A percentile compares a stretch with the other conserved stretches of the same genome.
These are phyloP conservation scores for Chlamydomonas sphaeroides DNA, from an alignment of 139 green algal genomes.

Conservation along the genomic window DNA sequence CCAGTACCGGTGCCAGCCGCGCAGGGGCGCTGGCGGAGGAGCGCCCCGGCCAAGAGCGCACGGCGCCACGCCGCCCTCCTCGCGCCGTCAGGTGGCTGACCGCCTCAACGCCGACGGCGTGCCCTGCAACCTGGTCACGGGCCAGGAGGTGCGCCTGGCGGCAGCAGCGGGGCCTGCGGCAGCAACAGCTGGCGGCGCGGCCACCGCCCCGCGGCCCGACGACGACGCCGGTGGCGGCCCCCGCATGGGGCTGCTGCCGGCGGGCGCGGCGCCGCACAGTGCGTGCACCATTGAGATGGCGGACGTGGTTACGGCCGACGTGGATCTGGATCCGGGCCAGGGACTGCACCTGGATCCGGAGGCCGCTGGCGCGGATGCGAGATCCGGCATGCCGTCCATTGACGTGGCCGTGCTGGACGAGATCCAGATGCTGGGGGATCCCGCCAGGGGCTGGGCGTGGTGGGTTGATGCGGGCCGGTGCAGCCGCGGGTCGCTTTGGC, in stretches of 20 bases:
- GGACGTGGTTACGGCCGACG: conserved; percentile 26
- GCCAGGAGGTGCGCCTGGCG: conserved; percentile 87
- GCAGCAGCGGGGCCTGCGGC: too few species aligned
- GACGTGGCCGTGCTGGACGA: conserved; percentile 80
- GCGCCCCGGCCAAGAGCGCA: too few species aligned
- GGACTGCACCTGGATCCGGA: not conserved
- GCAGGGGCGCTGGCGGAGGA: too few species aligned
- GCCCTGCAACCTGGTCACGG: conserved; percentile 74
- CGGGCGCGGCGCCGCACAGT: conserved; percentile 63
- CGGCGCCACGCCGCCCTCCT: too few species aligned
- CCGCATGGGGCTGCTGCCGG: not conserved
- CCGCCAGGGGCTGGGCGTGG: conserved; percentile 90
- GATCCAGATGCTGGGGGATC: conserved; percentile 81
- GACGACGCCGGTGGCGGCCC: too few species aligned
- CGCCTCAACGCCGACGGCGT: conserved; percentile 57
- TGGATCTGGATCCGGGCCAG: not conserved
- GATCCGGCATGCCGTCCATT: not conserved
- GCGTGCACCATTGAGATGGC: conserved; percentile 98
- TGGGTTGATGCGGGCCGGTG: too few species aligned
- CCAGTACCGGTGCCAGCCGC: too few species aligned
- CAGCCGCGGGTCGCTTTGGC: too few species aligned
- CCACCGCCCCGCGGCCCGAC: not conserved
- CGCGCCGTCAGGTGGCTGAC: conserved; percentile 57
- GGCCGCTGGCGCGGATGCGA: too few species aligned
- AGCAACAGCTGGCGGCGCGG: not conserved